Base-by-base conservation (phyloP, 768 basidiomycete genomes). In the Paxillus rubicundulus region DNA sequence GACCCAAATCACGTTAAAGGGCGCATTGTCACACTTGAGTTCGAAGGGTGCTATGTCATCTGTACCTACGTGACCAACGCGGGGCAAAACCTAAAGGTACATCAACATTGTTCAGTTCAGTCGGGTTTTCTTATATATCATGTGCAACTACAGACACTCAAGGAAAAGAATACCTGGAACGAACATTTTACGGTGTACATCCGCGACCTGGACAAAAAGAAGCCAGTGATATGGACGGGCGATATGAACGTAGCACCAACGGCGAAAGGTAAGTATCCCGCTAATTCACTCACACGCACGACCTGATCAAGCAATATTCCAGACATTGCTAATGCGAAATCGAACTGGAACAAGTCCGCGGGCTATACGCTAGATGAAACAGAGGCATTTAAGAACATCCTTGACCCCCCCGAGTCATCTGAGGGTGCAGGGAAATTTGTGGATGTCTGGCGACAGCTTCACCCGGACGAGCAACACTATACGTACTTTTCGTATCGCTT, bases 161-260 rank as follows among this genome's bases (percentile, higher is more conserved):
- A 83, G 28, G 79, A 74, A 44, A 92, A 94, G 67, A 86, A 88
- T 43, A 71, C 75, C 48, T 94, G 92, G 92, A 87, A 91, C 53
- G 63, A 63, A 4, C 85, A 92, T 63, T 93, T 95, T 63, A 82
- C 86, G 48, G 57, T 72, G 2, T 86, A 93, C 62, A 77, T 94
- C 18, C 82, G 82, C 4, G 75, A 81, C 20, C 72, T 94, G 3
- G 89, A 93, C 69, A 78, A 74, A 56, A 82, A 78, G 61, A 95
- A 94, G 61, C 85, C 91, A 3, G 86, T 95, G 9, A 86, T 95
- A 50, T 94, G 92, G 92, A 76, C 79, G 10, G 92, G 92, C 7
- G 92, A 95, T 69, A 62, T 94, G 51, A 95, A 95, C 55, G 89
- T 92, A 39, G 89, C 92, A 4, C 89, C 89, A 2, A 89, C 89